Evolutionary conservation across 768 basidiomycete genomes (phyloP).

Genomic region (Tricholomella constricta): DNA sequence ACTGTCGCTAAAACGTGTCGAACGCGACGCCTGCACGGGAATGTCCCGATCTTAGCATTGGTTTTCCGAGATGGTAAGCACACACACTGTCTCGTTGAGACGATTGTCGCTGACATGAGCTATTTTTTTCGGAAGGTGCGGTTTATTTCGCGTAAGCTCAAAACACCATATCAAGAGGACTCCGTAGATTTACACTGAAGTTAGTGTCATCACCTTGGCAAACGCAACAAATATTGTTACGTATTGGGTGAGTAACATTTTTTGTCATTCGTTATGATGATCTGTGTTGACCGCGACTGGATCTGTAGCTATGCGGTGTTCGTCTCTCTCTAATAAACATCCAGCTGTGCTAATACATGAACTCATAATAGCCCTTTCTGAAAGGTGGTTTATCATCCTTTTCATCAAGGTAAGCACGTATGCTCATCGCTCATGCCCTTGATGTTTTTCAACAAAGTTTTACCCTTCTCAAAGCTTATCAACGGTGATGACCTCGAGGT

Average conservation of each 20-base stretch:
- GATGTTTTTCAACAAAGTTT: not conserved
- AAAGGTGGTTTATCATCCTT: constrained; percentile 3
- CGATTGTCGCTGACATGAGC: too few relatives aligned
- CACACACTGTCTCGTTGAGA: not conserved
- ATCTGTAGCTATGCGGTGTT: not conserved
- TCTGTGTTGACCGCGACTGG: not conserved
- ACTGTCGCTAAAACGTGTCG: constrained; percentile 10
- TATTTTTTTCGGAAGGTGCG: not conserved
- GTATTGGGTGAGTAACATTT: not conserved
- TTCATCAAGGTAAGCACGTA: not conserved
- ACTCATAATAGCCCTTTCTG: not conserved
- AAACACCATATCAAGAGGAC: too few relatives aligned
- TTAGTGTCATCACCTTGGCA: not conserved
- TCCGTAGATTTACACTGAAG: too few relatives aligned
- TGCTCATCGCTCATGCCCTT: not conserved
- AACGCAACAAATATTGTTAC: not conserved
- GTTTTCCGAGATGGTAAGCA: constrained; percentile 9
- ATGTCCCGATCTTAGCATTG: not conserved
- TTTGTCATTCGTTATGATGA: not conserved
- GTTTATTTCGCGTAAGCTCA: constrained; percentile 2
- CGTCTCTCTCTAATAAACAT: not conserved
- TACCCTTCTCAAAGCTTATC: constrained; percentile 3
- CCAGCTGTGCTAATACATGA: not conserved
- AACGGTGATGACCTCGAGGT: constrained; percentile 1
- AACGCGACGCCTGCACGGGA: not conserved